These are phyloP conservation scores for Cladosporium cucumerinum DNA, from an alignment of 2,329 filamentous ascomycete species.

Conservation along the genomic window DNA sequence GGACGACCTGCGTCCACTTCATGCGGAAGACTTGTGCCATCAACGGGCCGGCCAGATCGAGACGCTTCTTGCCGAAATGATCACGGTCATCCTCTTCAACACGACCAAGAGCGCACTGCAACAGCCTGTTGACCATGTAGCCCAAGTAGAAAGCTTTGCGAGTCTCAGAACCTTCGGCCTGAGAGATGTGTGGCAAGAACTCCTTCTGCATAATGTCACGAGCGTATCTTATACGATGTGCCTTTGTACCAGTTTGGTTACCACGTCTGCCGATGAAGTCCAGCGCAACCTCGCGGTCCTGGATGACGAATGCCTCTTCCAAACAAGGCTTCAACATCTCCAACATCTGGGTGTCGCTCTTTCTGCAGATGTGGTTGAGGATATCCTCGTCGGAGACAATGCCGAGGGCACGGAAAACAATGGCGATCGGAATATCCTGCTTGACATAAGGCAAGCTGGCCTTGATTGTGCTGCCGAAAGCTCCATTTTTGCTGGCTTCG, in stretches of 20 bases:
- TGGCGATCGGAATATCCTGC: slow-evolving; percentile 84
- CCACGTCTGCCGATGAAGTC: slow-evolving; percentile 96
- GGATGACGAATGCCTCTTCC: slow-evolving; percentile 93
- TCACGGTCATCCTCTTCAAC: slow-evolving; percentile 95
- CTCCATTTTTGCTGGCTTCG: slow-evolving; percentile 56
- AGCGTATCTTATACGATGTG: slow-evolving; percentile 88
- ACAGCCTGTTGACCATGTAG: slow-evolving; percentile 95
- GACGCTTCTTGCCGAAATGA: slow-evolving; percentile 97
- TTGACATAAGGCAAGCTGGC: slow-evolving; percentile 93
- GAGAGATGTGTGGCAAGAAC: slow-evolving; percentile 92
- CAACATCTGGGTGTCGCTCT: slow-evolving; percentile 92
- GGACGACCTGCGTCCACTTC: slow-evolving; percentile 85
- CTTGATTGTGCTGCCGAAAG: slow-evolving; percentile 83
- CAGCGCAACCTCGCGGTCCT: slow-evolving; percentile 88
- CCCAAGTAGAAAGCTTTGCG: slow-evolving; percentile 97
- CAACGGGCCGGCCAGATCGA: slow-evolving; percentile 90
- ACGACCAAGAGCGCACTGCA: slow-evolving; percentile 88
- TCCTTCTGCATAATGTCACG: slow-evolving; percentile 96
- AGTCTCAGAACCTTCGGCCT: slow-evolving; percentile 90
- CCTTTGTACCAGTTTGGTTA: slow-evolving; percentile 68
- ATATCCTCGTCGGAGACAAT: slow-evolving; percentile 98
- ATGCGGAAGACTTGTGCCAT: slow-evolving; percentile 95
- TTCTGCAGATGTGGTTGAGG: slow-evolving; percentile 93
- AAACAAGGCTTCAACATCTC: slow-evolving; percentile 97
- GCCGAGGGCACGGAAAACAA: slow-evolving; percentile 92